phyloP scores from a whole-genome alignment of 805 yeast species.

The Candida patagonica region DNA sequence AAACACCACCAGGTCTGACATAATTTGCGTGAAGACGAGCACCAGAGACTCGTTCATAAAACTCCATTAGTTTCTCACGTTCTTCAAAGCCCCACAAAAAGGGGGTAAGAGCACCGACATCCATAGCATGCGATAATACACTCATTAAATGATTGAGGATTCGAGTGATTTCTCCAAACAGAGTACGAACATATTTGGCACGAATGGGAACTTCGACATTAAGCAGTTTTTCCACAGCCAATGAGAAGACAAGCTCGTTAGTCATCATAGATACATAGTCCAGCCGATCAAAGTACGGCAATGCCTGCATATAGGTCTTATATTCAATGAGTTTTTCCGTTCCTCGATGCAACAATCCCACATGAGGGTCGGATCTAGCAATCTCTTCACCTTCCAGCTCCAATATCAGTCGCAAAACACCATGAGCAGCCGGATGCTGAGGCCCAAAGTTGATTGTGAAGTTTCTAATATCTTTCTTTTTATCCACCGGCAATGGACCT shows the following conservation, averaged over 20 bases:
- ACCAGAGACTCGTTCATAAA: constrained; percentile 83
- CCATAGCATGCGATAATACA: constrained; percentile 82
- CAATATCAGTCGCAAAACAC: constrained; percentile 76
- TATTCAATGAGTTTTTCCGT: constrained; percentile 82
- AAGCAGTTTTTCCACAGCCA: constrained; percentile 77
- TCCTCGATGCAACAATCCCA: constrained; percentile 80
- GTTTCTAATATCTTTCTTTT: constrained; percentile 54
- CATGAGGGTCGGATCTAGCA: constrained; percentile 80
- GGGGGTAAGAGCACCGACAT: constrained; percentile 89
- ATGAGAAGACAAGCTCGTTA: constrained; percentile 74
- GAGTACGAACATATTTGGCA: constrained; percentile 74
- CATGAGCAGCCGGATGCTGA: constrained; percentile 93
- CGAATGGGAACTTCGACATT: constrained; percentile 80
- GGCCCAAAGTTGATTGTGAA: constrained; percentile 89
- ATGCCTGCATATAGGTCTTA: constrained; percentile 79
- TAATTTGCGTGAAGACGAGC: constrained; percentile 86
- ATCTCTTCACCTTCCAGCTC: constrained; percentile 87
- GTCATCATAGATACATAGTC: constrained; percentile 86
- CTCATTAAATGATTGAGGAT: constrained; percentile 80
- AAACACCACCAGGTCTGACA: constrained; percentile 86
- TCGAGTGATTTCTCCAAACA: constrained; percentile 83
- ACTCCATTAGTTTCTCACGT: constrained; percentile 87
- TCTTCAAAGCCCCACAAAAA: constrained; percentile 94
- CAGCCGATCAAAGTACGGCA: constrained; percentile 81
- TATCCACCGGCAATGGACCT: not conserved